Evolutionary conservation across 2,329 filamentous ascomycete genomes (phyloP), one percentile per base, ranked within the genome.

Genomic region (Sclerotinia spermophila): DNA sequence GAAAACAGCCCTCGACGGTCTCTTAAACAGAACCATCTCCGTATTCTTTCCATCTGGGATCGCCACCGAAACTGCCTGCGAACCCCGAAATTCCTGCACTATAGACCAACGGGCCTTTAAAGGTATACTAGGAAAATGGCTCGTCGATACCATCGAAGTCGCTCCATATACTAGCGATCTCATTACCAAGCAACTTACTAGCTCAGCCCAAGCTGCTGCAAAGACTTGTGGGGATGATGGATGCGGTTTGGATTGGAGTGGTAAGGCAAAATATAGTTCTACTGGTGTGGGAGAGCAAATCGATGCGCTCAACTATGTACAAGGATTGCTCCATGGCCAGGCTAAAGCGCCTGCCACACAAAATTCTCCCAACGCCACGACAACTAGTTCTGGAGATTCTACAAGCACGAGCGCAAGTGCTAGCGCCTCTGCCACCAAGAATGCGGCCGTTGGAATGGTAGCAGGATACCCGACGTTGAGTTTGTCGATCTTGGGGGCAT

Each of bases 51-150:
- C 83, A 56, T 80, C 86, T 21, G 84, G 84, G 56, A 83, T 90
- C 74, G 88, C 91, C 75, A 87, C 82, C 70, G 92, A 95, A 79
- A 81, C 87, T 3, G 83, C 88, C 19, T 95, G 92, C 81, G 91
- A 93, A 75, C 81, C 84, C 3, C 81, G 77, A 3, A 78, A 79
- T 33, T 84, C 81, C 30, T 95, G 92, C 82, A 89, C 89, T 71
- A 84, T 86, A 62, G 92, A 95, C 76, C 91, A 93, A 83, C 80
- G 87, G 72, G 87, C 87, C 2, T 94, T 91, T 85, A 92, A 92
- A 80, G 90, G 90, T 53, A 89, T 90, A 71, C 82, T 92, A 27
- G 84, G 88, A 74, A 86, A 89, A 55, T 92, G 89, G 88, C 82
- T 93, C 74, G 83, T 86, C 5, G 83, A 85, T 33, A 84, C 86